Conservation (phyloP, 2,329 filamentous ascomycete species). For the Penicillium sp. region DNA sequence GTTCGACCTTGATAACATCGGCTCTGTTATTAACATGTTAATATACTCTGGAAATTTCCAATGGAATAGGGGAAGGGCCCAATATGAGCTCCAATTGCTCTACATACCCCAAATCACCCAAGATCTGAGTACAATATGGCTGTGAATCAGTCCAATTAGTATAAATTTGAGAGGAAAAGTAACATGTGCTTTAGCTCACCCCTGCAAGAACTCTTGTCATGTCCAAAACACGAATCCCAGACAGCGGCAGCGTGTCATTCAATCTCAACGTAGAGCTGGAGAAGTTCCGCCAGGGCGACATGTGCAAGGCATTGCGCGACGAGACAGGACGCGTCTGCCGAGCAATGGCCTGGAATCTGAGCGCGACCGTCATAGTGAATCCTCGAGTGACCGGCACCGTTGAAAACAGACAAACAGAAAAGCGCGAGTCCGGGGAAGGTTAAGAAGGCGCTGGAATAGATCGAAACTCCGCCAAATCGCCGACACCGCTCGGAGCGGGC, state of each 20-base stretch:
- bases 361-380: conserved; percentile 24
- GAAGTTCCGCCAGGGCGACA: conserved; percentile 32
- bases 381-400: background rate
- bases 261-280: conserved; percentile 43
- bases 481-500: conserved; percentile 25
- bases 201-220: conserved; percentile 96
- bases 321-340: conserved; percentile 21
- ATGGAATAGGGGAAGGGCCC: background rate
- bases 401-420: conserved; percentile 7
- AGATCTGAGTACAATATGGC: conserved; percentile 96
- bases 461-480: conserved; percentile 26
- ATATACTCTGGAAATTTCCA: background rate
- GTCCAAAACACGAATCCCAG: conserved; percentile 85
- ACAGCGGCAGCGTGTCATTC: conserved; percentile 63
- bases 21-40: conserved; percentile 56
- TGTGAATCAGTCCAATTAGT: conserved; percentile 39
- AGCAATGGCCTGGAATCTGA: conserved; percentile 25
- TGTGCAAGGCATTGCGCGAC: conserved; percentile 22
- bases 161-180: conserved; percentile 2
- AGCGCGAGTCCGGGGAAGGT: background rate
- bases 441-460: conserved; percentile 19
- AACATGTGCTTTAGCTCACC: conserved; percentile 54
- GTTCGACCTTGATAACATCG: conserved; percentile 96
- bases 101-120: conserved; percentile 88
- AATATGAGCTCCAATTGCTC: background rate